Evolutionary conservation across 129 eudicot genomes (phyloP), one percentile per base, ranked within the genome.

Genomic region (Centrapalus pauciflorus): DNA sequence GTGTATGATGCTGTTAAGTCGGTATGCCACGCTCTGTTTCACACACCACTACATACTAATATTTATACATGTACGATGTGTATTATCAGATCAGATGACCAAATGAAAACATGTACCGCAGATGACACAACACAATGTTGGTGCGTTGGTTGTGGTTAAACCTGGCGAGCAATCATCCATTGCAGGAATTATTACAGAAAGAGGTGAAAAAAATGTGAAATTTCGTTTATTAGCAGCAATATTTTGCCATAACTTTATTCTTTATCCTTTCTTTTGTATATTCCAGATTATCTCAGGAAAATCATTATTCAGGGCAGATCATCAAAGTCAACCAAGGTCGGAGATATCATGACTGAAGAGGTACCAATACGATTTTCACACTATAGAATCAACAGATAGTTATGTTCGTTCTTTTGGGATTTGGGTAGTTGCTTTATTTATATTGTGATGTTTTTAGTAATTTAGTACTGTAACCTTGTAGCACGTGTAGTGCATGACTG

Each of bases 341-440:
- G 99, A 74, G 99, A 94, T 72, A 89, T 94, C 67, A 94, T 94
- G 99, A 94, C 99, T 9, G 99, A 94, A 69, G 99, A 94, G 99
- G 99, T 93, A 93, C 34, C 43, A 11, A 28, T 21, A 25, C 7
- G 55, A 54, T 43, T 10, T 65, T 62, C 51, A 58, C 35, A 3
- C 34, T 0, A 16, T 6, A 56, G 1, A 16, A 33, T n/a, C 17
- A 6, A 32, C 32, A 0, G 25, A 28, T 21, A 13, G 1, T 4
- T 28, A 8, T 59, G 12, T 38, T 43, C 9, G 6, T 51, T 7
- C 28, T n/a, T 49, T 9, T 24, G 45, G 70, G 23, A 4, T 60
- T 37, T 35, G 46, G 26, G n/a, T n/a, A n/a, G n/a, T n/a, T n/a
- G n/a, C n/a, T n/a, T n/a, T n/a, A n/a, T n/a, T n/a, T n/a, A n/a